Evolutionary conservation across 2,329 filamentous ascomycete species (phyloP).

Genomic region (Alternaria sp.): DNA sequence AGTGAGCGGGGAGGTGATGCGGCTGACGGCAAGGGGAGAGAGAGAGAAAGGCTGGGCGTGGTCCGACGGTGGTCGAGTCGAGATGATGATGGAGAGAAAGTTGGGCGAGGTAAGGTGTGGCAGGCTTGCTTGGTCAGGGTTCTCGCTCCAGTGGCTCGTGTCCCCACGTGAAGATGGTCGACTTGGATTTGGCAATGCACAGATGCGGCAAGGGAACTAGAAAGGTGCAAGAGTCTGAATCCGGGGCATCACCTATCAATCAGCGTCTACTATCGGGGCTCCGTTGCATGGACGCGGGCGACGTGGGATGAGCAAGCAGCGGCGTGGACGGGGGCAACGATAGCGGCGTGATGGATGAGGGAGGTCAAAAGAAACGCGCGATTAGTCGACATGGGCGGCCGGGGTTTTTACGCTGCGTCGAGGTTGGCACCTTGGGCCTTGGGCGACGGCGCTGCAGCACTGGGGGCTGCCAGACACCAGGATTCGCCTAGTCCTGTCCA

Average conservation of each 20-base stretch:
- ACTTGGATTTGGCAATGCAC: constrained; percentile 4
- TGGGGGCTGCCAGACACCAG: constrained; percentile 19
- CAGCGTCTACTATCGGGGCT: constrained; percentile 29
- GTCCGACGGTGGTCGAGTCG: constrained; percentile 5
- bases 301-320: constrained; percentile 26
- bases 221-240: background rate
- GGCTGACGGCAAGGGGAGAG: background rate
- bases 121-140: constrained; percentile 11
- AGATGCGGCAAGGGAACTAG: background rate
- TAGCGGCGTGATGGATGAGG: constrained; percentile 21
- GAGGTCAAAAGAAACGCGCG: constrained; percentile 36
- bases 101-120: constrained; percentile 15
- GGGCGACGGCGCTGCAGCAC: constrained; percentile 5
- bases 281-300: constrained; percentile 34
- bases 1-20: constrained; percentile 24
- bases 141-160: constrained; percentile 27
- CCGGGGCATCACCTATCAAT: constrained; percentile 23
- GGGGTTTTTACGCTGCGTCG: constrained; percentile 32
- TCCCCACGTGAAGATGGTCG: constrained; percentile 37
- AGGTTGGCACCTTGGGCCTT: constrained; percentile 17
- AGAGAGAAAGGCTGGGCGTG: constrained; percentile 4
- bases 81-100: constrained; percentile 7
- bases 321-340: constrained; percentile 12
- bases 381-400: constrained; percentile 26
- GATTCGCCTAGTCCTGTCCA: constrained; percentile 29